These are phyloP conservation scores for Lactarius sanguifluus DNA, from an alignment of 768 basidiomycete genomes.

Conservation along the genomic window DNA sequence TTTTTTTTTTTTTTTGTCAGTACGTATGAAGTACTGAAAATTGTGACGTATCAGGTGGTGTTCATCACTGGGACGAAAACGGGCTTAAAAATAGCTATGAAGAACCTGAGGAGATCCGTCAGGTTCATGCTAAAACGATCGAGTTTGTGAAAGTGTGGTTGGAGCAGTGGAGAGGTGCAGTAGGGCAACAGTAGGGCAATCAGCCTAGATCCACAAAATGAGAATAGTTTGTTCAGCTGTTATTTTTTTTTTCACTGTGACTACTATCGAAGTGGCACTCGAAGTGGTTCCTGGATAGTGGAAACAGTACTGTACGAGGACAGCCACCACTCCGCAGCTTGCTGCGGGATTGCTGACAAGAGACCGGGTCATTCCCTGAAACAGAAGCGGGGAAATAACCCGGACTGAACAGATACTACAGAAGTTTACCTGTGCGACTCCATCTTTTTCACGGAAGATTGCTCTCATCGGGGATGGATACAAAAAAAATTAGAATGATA, in stretches of 20 bases:
- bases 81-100: constrained; percentile 57
- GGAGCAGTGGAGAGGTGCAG: constrained; percentile 37
- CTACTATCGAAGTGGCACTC: background rate
- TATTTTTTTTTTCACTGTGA: background rate
- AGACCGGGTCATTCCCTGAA: background rate
- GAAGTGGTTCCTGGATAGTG: background rate
- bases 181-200: background rate
- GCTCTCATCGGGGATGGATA: constrained; percentile 87
- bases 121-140: constrained; percentile 80
- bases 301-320: background rate
- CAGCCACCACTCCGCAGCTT: background rate
- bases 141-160: constrained; percentile 79
- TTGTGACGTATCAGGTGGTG: constrained; percentile 47
- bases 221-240: background rate
- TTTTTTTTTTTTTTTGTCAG: background rate
- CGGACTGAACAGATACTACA: constrained; percentile 16
- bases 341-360: background rate
- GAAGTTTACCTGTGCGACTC: background rate
- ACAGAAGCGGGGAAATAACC: constrained; percentile 1
- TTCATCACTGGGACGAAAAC: constrained; percentile 79
- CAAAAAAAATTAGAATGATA: constrained; percentile 94
- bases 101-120: constrained; percentile 77
- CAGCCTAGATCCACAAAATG: background rate
- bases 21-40: background rate
- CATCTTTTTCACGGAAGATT: background rate